A percentile compares a stretch with the other conserved stretches of the same genome.
Evolutionary conservation across 2,329 filamentous ascomycete genomes (phyloP).

Genomic region (Aureobasidium mangrovei): DNA sequence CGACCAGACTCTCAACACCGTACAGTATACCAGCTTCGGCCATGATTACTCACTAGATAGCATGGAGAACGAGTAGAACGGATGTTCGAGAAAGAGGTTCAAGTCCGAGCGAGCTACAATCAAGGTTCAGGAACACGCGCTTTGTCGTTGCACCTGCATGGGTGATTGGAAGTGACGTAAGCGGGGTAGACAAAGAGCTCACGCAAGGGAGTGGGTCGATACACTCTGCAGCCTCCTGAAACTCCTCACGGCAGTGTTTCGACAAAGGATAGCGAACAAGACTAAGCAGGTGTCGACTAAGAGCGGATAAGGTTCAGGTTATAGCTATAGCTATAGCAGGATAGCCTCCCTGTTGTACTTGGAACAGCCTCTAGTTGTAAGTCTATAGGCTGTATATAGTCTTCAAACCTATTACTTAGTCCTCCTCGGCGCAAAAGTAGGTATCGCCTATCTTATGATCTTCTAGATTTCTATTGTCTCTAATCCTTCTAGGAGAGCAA

Average conservation of each 20-base stretch:
- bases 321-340: too few relatives aligned
- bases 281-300: not conserved
- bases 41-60: slow-evolving; percentile 14
- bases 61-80: not conserved
- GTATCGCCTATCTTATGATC: not conserved
- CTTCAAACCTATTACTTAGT: not conserved
- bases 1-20: slow-evolving; percentile 26
- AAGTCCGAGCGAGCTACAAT: too few relatives aligned
- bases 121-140: too few relatives aligned
- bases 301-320: too few relatives aligned
- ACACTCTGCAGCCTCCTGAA: too few relatives aligned
- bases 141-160: too few relatives aligned
- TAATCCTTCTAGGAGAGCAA: not conserved
- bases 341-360: too few relatives aligned
- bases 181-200: too few relatives aligned
- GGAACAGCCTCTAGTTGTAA: not conserved
- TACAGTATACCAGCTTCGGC: slow-evolving; percentile 32
- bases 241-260: not conserved
- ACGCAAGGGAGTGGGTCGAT: too few relatives aligned
- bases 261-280: not conserved
- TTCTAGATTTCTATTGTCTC: not conserved
- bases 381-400: not conserved
- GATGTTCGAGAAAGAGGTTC: too few relatives aligned
- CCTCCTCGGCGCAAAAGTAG: not conserved
- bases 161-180: too few relatives aligned